Evolutionary conservation across 805 yeast species (phyloP).

Genomic region (Candida silvicultrix): DNA sequence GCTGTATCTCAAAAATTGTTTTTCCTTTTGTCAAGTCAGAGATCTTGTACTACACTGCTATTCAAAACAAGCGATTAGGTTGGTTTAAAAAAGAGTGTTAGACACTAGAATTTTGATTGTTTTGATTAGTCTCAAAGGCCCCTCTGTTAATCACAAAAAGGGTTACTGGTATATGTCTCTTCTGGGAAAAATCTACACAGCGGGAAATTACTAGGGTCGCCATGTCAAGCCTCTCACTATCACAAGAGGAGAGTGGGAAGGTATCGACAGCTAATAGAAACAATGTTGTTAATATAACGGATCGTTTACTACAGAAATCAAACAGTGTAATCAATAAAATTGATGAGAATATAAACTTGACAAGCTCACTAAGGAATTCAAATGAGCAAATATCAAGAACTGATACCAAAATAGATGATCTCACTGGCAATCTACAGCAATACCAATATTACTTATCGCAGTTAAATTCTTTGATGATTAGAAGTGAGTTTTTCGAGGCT

Average conservation of each 20-base stretch:
- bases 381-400: conserved; percentile 10
- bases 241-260: not conserved
- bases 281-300: conserved; percentile 4
- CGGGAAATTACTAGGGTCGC: not conserved
- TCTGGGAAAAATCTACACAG: not conserved
- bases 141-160: not conserved
- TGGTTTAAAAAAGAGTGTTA: too few relatives aligned
- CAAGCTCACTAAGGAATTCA: conserved; percentile 15
- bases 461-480: conserved; percentile 20
- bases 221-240: not conserved
- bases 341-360: conserved; percentile 17
- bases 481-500: conserved; percentile 25
- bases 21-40: too few relatives aligned
- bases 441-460: conserved; percentile 23
- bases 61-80: too few relatives aligned
- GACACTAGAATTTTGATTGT: not conserved
- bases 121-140: not conserved
- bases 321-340: conserved; percentile 12
- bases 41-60: too few relatives aligned
- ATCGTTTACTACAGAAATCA: conserved; percentile 16
- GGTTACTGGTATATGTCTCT: not conserved
- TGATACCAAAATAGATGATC: conserved; percentile 16
- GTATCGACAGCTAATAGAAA: not conserved
- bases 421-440: conserved; percentile 18
- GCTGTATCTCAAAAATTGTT: too few relatives aligned